Conservation (phyloP, 177 flowering plant genomes). For the Tripterygium wilfordii region DNA sequence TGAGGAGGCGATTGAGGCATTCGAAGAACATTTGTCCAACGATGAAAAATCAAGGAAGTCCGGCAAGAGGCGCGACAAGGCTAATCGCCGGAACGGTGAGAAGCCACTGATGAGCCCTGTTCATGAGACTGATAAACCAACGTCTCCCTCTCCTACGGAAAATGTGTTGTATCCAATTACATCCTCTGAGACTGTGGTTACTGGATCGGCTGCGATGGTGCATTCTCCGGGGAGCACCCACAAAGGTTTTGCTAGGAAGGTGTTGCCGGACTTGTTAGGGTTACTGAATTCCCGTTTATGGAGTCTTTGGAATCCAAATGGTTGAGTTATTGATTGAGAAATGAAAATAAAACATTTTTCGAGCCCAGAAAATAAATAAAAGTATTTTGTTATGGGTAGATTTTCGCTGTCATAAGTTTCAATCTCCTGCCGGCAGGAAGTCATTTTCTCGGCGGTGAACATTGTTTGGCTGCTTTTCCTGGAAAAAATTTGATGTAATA, state of each 20-base stretch:
- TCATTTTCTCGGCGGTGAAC: conserved; percentile 2
- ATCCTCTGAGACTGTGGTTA: background rate
- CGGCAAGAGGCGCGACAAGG: conserved; percentile 22
- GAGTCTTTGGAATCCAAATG: conserved; percentile 79
- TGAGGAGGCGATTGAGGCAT: conserved; percentile 75
- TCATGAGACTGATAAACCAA: background rate
- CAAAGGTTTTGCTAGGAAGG: conserved; percentile 65
- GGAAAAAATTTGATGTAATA: background rate
- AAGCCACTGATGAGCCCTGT: too few species aligned
- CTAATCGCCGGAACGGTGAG: conserved; percentile 3
- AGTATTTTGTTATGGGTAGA: too few species aligned
- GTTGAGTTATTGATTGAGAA: too few species aligned
- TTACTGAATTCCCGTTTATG: conserved; percentile 76
- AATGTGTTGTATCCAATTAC: too few species aligned
- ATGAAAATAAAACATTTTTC: background rate
- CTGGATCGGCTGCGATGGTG: conserved; percentile 1
- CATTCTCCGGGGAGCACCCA: conserved; percentile 15
- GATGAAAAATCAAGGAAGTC: conserved; percentile 22
- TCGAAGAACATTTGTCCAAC: conserved; percentile 51
- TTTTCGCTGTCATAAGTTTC: background rate
- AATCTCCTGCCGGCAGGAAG: conserved; percentile 9
- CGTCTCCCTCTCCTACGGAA: background rate
- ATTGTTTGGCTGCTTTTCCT: conserved; percentile 1
- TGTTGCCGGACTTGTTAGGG: conserved; percentile 81
- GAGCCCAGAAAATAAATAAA: conserved; percentile 2